A percentile compares a stretch with the other conserved stretches of the same genome.
phyloP scores from a whole-genome alignment of 352 stramenopile species.

The Phytophthora sp. region DNA sequence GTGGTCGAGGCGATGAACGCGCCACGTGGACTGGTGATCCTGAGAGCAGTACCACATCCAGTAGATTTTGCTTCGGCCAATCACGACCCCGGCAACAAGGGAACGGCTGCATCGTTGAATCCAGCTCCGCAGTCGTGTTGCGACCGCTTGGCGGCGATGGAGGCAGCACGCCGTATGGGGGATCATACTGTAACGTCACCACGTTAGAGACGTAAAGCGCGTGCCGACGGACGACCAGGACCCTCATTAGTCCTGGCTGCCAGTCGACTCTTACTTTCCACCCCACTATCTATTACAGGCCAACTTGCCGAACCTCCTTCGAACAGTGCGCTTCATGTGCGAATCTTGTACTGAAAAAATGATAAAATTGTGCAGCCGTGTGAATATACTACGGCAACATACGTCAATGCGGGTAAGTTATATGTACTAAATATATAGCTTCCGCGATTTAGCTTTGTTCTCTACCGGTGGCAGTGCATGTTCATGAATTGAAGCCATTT shows the following conservation, averaged over 20 bases:
- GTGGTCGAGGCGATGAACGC: constrained; percentile 57
- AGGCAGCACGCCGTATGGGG: constrained; percentile 27
- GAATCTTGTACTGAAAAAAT: too few species aligned
- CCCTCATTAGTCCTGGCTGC: constrained; percentile 4
- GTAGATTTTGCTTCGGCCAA: neutral
- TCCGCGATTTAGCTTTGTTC: too few species aligned
- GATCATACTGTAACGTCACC: constrained; percentile 8
- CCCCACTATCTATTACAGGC: constrained; percentile 6
- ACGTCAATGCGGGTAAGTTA: neutral
- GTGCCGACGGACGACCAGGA: neutral
- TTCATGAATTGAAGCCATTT: too few species aligned
- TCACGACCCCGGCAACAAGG: constrained; percentile 13
- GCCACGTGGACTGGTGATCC: constrained; percentile 32
- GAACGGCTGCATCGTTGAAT: constrained; percentile 3
- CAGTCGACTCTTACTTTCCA: constrained; percentile 15
- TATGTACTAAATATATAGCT: too few species aligned
- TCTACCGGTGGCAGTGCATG: too few species aligned
- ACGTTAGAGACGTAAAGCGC: constrained; percentile 1
- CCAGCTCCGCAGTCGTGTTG: constrained; percentile 35
- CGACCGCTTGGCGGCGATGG: constrained; percentile 29
- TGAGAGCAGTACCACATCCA: constrained; percentile 10
- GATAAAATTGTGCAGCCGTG: too few species aligned
- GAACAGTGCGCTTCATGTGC: neutral
- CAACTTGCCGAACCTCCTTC: neutral
- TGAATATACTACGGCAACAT: too few species aligned